These are phyloP conservation scores for Colletotrichum tanaceti DNA, from an alignment of 2,329 filamentous ascomycete genomes.

Conservation along the genomic window DNA sequence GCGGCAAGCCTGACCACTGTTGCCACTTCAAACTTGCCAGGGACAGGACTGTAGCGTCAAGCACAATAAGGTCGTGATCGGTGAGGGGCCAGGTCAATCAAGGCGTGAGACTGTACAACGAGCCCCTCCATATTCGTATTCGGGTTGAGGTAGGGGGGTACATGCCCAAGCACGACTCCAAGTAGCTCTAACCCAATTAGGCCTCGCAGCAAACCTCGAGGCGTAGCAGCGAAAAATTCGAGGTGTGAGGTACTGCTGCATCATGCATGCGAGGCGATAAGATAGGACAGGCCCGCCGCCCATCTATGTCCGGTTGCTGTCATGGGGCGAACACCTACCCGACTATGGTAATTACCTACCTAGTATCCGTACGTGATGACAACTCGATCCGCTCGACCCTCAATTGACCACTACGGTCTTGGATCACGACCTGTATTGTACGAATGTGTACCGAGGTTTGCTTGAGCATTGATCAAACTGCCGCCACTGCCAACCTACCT, in stretches of 20 bases:
- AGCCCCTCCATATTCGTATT: constrained; percentile 39
- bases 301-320: too few species aligned
- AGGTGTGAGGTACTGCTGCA: constrained; percentile 16
- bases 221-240: constrained; percentile 26
- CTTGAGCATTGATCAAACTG: neutral
- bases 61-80: too few species aligned
- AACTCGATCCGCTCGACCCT: neutral
- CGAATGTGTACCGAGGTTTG: neutral
- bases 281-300: constrained; percentile 2
- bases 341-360: too few species aligned
- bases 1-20: constrained; percentile 7
- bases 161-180: neutral
- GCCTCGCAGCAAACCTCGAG: neutral
- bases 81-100: too few species aligned
- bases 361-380: too few species aligned
- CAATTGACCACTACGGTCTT: neutral
- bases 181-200: neutral
- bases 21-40: neutral
- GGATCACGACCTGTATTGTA: too few species aligned
- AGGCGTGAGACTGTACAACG: constrained; percentile 10
- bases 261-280: constrained; percentile 28
- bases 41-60: constrained; percentile 1
- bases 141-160: constrained; percentile 25
- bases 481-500: constrained; percentile 27
- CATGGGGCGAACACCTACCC: too few species aligned